Percentiles rank a stretch among this genome's conserved stretches.
Evolutionary conservation across 352 stramenopile species (phyloP).

Genomic region (Blastocystis sp.): DNA sequence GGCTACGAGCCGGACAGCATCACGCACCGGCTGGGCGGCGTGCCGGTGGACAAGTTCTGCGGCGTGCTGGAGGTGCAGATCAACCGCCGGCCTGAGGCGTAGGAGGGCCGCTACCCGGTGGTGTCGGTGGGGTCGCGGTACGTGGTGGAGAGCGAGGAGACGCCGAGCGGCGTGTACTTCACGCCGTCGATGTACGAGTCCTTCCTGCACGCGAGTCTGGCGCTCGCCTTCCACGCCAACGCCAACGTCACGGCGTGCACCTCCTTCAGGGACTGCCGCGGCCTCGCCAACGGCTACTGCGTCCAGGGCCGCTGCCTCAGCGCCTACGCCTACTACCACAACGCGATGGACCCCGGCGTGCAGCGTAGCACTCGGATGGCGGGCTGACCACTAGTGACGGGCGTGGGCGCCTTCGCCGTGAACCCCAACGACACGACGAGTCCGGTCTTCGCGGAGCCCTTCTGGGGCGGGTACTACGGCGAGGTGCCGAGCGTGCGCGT

Average conservation of each 20-base stretch:
- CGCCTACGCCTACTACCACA: constrained; percentile 58
- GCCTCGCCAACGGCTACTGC: constrained; percentile 46
- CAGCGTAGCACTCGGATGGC: neutral
- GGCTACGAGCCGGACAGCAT: neutral
- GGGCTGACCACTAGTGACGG: constrained; percentile 10
- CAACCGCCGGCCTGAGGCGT: neutral
- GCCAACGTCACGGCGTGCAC: neutral
- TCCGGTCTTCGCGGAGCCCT: constrained; percentile 61
- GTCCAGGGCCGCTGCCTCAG: constrained; percentile 18
- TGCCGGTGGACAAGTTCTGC: neutral
- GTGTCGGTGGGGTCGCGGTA: neutral
- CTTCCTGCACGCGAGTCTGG: constrained; percentile 34
- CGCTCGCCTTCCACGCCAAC: constrained; percentile 9
- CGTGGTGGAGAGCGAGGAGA: neutral
- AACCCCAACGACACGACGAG: constrained; percentile 12
- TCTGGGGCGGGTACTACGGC: constrained; percentile 65
- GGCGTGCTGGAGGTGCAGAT: neutral
- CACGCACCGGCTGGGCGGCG: neutral
- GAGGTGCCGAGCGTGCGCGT: constrained; percentile 8
- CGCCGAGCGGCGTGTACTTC: constrained; percentile 32
- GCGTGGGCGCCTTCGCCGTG: neutral
- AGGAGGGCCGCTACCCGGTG: constrained; percentile 36
- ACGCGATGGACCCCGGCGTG: constrained; percentile 58
- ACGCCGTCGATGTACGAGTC: constrained; percentile 40
- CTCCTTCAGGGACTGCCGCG: constrained; percentile 14